Conservation (phyloP, 1,139 yeast species). For the Blastobotrys persicus region DNA sequence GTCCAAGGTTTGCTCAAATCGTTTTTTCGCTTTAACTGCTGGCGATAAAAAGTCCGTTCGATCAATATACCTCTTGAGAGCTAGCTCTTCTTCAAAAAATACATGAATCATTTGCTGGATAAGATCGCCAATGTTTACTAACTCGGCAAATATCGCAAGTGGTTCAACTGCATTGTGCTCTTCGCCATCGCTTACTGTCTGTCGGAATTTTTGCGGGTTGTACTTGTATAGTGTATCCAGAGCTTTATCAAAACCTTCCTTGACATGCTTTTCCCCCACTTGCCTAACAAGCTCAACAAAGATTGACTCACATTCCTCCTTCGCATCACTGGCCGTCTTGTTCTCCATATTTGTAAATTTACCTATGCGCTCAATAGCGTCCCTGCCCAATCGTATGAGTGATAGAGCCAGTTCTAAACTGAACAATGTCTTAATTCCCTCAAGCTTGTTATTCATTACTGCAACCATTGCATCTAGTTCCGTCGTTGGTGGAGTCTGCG, state of each 20-base stretch:
- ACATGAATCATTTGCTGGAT: slow-evolving; percentile 91
- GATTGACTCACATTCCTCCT: slow-evolving; percentile 49
- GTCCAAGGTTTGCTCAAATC: slow-evolving; percentile 77
- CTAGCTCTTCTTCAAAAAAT: slow-evolving; percentile 83
- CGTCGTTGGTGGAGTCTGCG: slow-evolving; percentile 36
- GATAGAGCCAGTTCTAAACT: slow-evolving; percentile 44
- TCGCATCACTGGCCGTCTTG: slow-evolving; percentile 35
- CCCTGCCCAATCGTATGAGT: slow-evolving; percentile 40
- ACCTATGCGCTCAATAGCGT: slow-evolving; percentile 38
- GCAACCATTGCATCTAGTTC: slow-evolving; percentile 48
- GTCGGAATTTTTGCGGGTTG: slow-evolving; percentile 55
- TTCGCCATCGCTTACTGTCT: slow-evolving; percentile 26
- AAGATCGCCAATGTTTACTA: slow-evolving; percentile 88
- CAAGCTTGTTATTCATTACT: slow-evolving; percentile 42
- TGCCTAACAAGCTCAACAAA: slow-evolving; percentile 64
- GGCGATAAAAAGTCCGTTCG: slow-evolving; percentile 78
- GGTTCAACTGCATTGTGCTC: slow-evolving; percentile 59
- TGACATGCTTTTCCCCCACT: slow-evolving; percentile 70
- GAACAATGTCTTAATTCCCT: slow-evolving; percentile 42
- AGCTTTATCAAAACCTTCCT: slow-evolving; percentile 82
- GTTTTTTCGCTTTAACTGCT: slow-evolving; percentile 74
- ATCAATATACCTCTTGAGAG: slow-evolving; percentile 57
- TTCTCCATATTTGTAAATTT: slow-evolving; percentile 34
- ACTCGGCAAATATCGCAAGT: slow-evolving; percentile 77
- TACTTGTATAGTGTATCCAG: slow-evolving; percentile 65